Percentiles rank a stretch among this genome's conserved stretches.
Evolutionary conservation across 169 alveolate species (phyloP).

Genomic region (Eimeria necatrix): DNA sequence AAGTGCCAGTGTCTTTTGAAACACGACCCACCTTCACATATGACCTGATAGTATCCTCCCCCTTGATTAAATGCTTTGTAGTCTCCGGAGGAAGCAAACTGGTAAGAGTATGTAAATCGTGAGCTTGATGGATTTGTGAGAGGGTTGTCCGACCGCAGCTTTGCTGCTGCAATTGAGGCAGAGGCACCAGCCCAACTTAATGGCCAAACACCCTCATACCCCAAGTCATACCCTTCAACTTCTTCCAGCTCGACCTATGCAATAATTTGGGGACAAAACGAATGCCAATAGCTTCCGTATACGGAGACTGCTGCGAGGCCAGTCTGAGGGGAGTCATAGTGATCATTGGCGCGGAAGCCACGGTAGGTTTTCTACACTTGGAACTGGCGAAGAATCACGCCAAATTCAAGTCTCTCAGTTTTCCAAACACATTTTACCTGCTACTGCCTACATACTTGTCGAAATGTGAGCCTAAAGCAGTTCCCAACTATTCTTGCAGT

Average conservation of each 20-base stretch:
- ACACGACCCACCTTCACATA: conserved; percentile 46
- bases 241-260: conserved; percentile 37
- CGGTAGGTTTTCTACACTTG: no score
- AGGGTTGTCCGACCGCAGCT: conserved; percentile 55
- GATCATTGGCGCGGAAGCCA: no score
- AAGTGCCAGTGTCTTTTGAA: background rate
- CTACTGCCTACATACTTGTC: conserved; percentile 19
- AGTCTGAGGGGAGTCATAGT: no score
- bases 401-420: no score
- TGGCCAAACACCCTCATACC: conserved; percentile 73
- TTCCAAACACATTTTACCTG: no score
- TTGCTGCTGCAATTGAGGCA: conserved; percentile 37
- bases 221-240: conserved; percentile 53
- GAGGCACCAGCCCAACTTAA: conserved; percentile 25
- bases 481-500: conserved; percentile 39
- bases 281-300: background rate
- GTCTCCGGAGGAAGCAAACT: conserved; percentile 27
- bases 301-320: no score
- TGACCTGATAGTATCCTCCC: conserved; percentile 71
- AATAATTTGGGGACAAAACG: background rate
- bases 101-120: conserved; percentile 70
- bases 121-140: conserved; percentile 36
- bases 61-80: background rate
- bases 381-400: no score
- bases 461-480: conserved; percentile 64